These are phyloP conservation scores for Hyaloperonospora brassicae DNA, from an alignment of 352 stramenopile species.

Conservation along the genomic window DNA sequence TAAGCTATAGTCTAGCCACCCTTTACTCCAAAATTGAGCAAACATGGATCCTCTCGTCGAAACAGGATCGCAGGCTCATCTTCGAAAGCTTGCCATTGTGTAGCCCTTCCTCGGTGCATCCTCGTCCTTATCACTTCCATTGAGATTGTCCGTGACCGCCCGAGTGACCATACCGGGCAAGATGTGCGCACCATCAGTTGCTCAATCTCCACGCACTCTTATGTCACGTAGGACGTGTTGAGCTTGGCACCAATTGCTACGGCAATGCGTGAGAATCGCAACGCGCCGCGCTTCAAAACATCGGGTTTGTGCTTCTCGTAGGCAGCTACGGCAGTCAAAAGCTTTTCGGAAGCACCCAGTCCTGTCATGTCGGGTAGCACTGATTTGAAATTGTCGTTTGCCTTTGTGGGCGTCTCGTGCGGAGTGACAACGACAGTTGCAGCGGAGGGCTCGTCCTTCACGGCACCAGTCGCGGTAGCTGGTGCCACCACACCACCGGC, in stretches of 20 bases:
- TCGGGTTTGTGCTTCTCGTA: conserved; percentile 82
- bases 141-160: conserved; percentile 6
- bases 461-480: conserved; percentile 5
- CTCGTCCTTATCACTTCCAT: conserved; percentile 4
- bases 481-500: conserved; percentile 11
- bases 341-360: conserved; percentile 64
- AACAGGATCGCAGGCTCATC: conserved; percentile 4
- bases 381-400: conserved; percentile 53
- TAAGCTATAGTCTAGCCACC: background rate
- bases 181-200: background rate
- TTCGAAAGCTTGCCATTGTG: conserved; percentile 11
- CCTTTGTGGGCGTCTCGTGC: conserved; percentile 11
- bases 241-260: conserved; percentile 73
- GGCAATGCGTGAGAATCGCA: conserved; percentile 60
- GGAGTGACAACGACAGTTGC: background rate
- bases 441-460: conserved; percentile 15
- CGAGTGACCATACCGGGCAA: background rate
- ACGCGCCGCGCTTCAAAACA: conserved; percentile 53
- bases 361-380: conserved; percentile 68
- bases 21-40: conserved; percentile 29
- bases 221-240: conserved; percentile 58
- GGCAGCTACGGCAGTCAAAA: conserved; percentile 66
- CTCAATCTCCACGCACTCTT: conserved; percentile 5
- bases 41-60: conserved; percentile 19
- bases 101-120: conserved; percentile 3